phyloP scores from a whole-genome alignment of 306 rosid species.

The Canavalia ensiformis region DNA sequence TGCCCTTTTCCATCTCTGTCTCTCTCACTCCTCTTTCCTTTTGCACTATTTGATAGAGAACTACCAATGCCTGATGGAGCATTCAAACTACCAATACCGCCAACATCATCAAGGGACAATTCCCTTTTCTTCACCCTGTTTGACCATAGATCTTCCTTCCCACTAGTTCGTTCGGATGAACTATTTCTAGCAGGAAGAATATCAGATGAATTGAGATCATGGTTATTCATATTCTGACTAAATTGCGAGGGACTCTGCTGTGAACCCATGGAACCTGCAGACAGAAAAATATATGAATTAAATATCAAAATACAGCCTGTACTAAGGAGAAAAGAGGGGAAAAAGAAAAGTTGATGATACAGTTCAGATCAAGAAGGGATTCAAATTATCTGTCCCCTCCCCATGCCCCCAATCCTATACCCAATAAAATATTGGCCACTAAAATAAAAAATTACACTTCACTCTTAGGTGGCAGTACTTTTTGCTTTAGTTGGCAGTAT shows the following conservation, averaged over 20 bases:
- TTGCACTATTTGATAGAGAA: slow-evolving; percentile 79
- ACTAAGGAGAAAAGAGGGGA: not conserved
- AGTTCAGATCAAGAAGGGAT: slow-evolving; percentile 19
- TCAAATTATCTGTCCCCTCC: slow-evolving; percentile 17
- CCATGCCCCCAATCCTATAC: slow-evolving; percentile 1
- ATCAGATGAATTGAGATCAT: slow-evolving; percentile 58
- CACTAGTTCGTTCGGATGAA: slow-evolving; percentile 62
- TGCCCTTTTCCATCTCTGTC: slow-evolving; percentile 95
- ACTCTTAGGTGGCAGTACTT: slow-evolving; percentile 33
- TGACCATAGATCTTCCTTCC: slow-evolving; percentile 77
- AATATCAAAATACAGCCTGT: slow-evolving; percentile 31
- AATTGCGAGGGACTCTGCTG: slow-evolving; percentile 69
- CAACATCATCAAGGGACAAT: slow-evolving; percentile 83
- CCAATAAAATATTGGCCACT: slow-evolving; percentile 26
- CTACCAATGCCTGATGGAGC: slow-evolving; percentile 66
- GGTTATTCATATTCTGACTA: slow-evolving; percentile 63
- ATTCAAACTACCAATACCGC: slow-evolving; percentile 61
- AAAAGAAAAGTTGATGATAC: not conserved
- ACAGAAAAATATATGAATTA: slow-evolving; percentile 33
- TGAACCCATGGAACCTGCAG: slow-evolving; percentile 71
- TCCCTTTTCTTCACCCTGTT: slow-evolving; percentile 94
- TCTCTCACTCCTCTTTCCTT: slow-evolving; percentile 94
- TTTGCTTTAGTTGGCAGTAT: slow-evolving; percentile 24
- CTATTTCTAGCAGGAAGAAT: slow-evolving; percentile 59
- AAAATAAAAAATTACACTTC: slow-evolving; percentile 17